Evolutionary conservation across 169 alveolate genomes (phyloP).

Genomic region (Babesia bigemina): DNA sequence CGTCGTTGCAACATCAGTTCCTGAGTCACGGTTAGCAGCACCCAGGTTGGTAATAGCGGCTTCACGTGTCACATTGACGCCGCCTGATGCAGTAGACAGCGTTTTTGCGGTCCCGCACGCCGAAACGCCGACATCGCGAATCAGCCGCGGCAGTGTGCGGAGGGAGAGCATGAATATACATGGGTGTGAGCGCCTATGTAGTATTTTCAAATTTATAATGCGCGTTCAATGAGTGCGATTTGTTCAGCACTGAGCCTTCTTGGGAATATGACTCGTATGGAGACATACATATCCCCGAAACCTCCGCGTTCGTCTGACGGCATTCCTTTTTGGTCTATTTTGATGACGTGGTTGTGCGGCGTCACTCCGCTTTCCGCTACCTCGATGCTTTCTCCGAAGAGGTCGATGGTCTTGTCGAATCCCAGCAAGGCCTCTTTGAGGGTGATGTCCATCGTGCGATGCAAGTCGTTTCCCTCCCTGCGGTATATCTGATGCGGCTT

Average conservation of each 20-base stretch:
- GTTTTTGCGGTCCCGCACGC: background rate
- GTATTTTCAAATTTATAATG: conserved; percentile 41
- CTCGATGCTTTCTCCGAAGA: conserved; percentile 75
- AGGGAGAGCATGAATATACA: conserved; percentile 11
- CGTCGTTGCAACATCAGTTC: background rate
- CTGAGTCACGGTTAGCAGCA: background rate
- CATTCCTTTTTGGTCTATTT: conserved; percentile 78
- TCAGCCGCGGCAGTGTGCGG: conserved; percentile 9
- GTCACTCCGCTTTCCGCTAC: conserved; percentile 77
- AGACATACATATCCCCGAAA: conserved; percentile 78
- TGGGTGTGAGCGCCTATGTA: background rate
- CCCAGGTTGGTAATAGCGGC: background rate
- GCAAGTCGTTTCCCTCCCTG: conserved; percentile 81
- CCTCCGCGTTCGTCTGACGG: conserved; percentile 71
- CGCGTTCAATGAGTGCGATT: conserved; percentile 69
- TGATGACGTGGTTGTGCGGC: conserved; percentile 77
- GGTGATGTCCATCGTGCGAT: conserved; percentile 74
- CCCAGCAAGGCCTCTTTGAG: conserved; percentile 82
- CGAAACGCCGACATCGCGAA: background rate
- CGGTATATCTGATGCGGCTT: conserved; percentile 68
- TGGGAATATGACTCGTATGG: conserved; percentile 77
- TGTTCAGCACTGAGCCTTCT: conserved; percentile 71
- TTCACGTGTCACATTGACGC: background rate
- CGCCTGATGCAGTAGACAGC: background rate
- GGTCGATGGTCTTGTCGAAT: conserved; percentile 73